Evolutionary conservation across 2,329 filamentous ascomycete genomes (phyloP).

Genomic region (Fusarium illudens): DNA sequence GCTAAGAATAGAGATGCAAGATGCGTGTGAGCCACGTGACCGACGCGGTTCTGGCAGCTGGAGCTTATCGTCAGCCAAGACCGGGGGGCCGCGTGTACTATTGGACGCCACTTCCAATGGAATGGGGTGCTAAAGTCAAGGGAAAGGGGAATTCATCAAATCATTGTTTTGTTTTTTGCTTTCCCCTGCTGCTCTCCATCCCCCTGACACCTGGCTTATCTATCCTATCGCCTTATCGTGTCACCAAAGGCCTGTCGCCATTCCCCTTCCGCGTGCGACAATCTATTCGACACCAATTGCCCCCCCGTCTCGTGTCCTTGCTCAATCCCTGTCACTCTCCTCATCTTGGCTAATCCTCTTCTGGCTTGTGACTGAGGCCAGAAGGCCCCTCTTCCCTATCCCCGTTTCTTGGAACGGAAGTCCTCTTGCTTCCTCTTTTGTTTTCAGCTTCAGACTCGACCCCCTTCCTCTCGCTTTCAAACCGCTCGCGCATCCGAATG

Average conservation of each 20-base stretch:
- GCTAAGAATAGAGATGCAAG: conserved; percentile 19
- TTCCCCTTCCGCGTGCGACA: conserved; percentile 16
- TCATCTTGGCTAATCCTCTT: conserved; percentile 29
- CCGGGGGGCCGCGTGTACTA: conserved; percentile 24
- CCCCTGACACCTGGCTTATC: conserved; percentile 27
- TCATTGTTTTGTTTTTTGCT: neutral
- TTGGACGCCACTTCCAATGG: conserved; percentile 19
- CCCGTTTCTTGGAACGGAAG: conserved; percentile 8
- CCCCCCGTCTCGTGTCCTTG: conserved; percentile 32
- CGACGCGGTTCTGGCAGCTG: conserved; percentile 14
- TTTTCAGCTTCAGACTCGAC: conserved; percentile 18
- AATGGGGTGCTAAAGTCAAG: neutral
- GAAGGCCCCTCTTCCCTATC: neutral
- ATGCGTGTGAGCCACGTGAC: neutral
- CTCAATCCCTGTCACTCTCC: conserved; percentile 22
- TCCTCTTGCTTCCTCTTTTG: conserved; percentile 12
- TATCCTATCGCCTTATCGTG: conserved; percentile 10
- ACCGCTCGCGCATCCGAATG: conserved; percentile 23
- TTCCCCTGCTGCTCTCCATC: conserved; percentile 1
- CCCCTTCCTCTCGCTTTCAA: conserved; percentile 17
- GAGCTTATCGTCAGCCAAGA: neutral
- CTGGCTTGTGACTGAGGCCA: conserved; percentile 6
- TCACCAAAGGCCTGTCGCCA: conserved; percentile 1
- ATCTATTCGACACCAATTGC: conserved; percentile 30
- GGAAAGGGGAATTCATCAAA: neutral